phyloP scores from a whole-genome alignment of 1,284 basidiomycete genomes.

The Ceratobasidium sp. region DNA sequence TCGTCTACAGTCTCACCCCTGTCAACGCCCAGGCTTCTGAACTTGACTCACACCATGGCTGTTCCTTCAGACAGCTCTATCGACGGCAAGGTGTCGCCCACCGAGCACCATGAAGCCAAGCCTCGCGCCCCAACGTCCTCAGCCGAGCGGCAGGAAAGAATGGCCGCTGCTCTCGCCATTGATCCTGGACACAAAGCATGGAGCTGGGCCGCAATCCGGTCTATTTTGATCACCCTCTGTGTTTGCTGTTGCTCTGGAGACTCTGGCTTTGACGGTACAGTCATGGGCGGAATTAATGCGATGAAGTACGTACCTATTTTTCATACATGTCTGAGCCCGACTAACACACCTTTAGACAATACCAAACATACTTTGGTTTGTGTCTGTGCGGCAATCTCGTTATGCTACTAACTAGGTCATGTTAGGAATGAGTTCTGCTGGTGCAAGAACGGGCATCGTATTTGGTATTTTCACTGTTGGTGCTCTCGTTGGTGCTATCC shows the following conservation, averaged over 20 bases:
- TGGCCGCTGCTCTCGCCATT: slow-evolving; percentile 55
- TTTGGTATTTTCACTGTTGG: slow-evolving; percentile 64
- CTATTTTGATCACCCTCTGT: slow-evolving; percentile 45
- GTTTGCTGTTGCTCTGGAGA: slow-evolving; percentile 51
- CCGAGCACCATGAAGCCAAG: slow-evolving; percentile 10
- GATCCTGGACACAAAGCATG: slow-evolving; percentile 58
- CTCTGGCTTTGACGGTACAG: slow-evolving; percentile 61
- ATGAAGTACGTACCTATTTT: slow-evolving; percentile 25
- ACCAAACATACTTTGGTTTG: slow-evolving; percentile 27
- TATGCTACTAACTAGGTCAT: slow-evolving; percentile 56
- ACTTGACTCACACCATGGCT: slow-evolving; percentile 11
- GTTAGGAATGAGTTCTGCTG: slow-evolving; percentile 56
- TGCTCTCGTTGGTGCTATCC: slow-evolving; percentile 52
- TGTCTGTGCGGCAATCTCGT: slow-evolving; percentile 46
- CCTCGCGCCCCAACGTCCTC: neutral
- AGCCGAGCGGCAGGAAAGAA: slow-evolving; percentile 53
- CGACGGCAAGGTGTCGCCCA: slow-evolving; percentile 20
- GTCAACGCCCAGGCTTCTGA: neutral
- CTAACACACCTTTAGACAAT: slow-evolving; percentile 18
- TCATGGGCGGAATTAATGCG: slow-evolving; percentile 61
- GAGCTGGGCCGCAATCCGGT: slow-evolving; percentile 53
- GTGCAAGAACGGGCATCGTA: slow-evolving; percentile 58
- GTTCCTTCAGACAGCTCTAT: slow-evolving; percentile 14
- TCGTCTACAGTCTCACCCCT: neutral
- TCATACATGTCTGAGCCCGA: neutral